A percentile compares a stretch with the other conserved stretches of the same genome.
These are phyloP conservation scores for Rhodotorula paludigena DNA, from an alignment of 768 basidiomycete genomes.

Conservation along the genomic window DNA sequence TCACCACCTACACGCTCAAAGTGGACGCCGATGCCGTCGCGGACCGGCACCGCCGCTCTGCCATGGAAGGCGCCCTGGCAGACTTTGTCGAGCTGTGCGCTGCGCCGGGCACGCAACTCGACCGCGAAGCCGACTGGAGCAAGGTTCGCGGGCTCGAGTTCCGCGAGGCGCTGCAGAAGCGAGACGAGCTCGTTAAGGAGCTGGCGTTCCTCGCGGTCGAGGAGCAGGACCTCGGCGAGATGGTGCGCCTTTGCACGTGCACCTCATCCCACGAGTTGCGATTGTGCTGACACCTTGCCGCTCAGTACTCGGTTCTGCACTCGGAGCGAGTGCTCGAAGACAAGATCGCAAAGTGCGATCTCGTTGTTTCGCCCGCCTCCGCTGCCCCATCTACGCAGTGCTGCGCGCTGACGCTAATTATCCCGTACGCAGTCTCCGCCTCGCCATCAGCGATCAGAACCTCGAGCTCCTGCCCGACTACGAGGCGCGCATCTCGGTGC, in stretches of 20 bases:
- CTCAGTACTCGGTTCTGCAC: slow-evolving; percentile 71
- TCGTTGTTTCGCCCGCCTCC: not conserved
- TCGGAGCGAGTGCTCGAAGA: slow-evolving; percentile 66
- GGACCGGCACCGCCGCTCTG: slow-evolving; percentile 60
- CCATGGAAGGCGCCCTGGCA: slow-evolving; percentile 58
- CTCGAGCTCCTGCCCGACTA: slow-evolving; percentile 94
- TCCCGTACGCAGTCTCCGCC: slow-evolving; percentile 55
- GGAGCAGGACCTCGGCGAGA: slow-evolving; percentile 58
- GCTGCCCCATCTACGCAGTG: not conserved
- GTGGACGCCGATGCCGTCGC: slow-evolving; percentile 67
- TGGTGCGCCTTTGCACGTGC: slow-evolving; percentile 59
- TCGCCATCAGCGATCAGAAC: slow-evolving; percentile 91
- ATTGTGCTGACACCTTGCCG: slow-evolving; percentile 12
- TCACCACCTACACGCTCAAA: slow-evolving; percentile 69
- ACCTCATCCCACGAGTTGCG: no score
- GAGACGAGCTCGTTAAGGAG: slow-evolving; percentile 55
- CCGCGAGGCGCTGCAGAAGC: slow-evolving; percentile 67
- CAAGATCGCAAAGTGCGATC: slow-evolving; percentile 57
- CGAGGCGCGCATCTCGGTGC: slow-evolving; percentile 83
- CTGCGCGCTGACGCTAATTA: not conserved
- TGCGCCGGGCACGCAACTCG: no score
- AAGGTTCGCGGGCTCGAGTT: slow-evolving; percentile 81
- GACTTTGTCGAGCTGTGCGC: slow-evolving; percentile 51
- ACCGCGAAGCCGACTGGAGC: slow-evolving; percentile 74
- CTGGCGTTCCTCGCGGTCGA: slow-evolving; percentile 47